Conservation (phyloP, 805 yeast genomes). For the Cephaloascus fragrans region DNA sequence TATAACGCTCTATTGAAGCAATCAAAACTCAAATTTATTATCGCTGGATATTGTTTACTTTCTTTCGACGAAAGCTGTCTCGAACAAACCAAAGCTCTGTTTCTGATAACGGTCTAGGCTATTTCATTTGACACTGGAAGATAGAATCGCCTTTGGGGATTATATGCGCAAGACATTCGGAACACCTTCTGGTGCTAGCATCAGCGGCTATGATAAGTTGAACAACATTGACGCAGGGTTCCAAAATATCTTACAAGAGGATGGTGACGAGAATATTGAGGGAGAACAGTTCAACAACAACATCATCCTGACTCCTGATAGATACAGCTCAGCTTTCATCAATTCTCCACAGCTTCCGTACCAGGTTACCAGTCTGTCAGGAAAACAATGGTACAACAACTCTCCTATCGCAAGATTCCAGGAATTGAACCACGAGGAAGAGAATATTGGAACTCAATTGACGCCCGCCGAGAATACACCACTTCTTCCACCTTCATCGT, state of each 20-base stretch:
- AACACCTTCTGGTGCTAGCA: not conserved
- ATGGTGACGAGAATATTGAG: too few relatives aligned
- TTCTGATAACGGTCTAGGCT: not conserved
- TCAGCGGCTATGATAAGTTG: not conserved
- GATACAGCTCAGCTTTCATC: not conserved
- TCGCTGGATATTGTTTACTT: too few relatives aligned
- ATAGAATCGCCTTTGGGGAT: not conserved
- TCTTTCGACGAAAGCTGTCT: too few relatives aligned
- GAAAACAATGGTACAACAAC: not conserved
- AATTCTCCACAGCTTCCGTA: not conserved
- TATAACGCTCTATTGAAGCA: too few relatives aligned
- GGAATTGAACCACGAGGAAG: not conserved
- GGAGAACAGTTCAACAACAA: not conserved
- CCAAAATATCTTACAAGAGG: not conserved
- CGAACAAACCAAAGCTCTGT: too few relatives aligned
- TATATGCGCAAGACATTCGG: not conserved
- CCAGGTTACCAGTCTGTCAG: not conserved
- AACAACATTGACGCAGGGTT: not conserved
- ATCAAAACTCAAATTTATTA: too few relatives aligned
- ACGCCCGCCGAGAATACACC: too few relatives aligned
- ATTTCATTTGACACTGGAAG: conserved; percentile 1
- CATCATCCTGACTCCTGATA: not conserved
- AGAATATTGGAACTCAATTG: too few relatives aligned
- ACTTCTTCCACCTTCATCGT: not conserved
- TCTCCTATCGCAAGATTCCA: too few relatives aligned